These are phyloP conservation scores for grape (Vitis vinifera) DNA, from an alignment of 164 flowering plant genomes.

Conservation along the genomic window ASM3070453v1 NC_081808.1:19633001-19633500, in stretches of 20 bases:
- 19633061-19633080: neutral
- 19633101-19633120: slow-evolving; percentile 10
- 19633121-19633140: slow-evolving; percentile 5
- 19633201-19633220: neutral
- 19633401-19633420: too few species aligned
- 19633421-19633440: too few species aligned
- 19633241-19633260: slow-evolving; percentile 8
- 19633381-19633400: too few species aligned
- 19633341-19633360: neutral
- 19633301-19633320: too few species aligned
- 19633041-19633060: neutral
- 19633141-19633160: neutral
- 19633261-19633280: neutral
- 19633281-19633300: neutral
- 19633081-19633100: neutral
- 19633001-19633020: neutral
- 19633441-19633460: too few species aligned
- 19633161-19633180: neutral
- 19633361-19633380: too few species aligned
- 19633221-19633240: neutral
- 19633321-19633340: neutral
- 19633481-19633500: too few species aligned
- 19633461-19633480: too few species aligned
- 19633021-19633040: slow-evolving; percentile 1
- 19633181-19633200: too few species aligned